These are phyloP conservation scores for Plantago lanceolata DNA, from an alignment of 305 asterid species.

Conservation along the genomic window DNA sequence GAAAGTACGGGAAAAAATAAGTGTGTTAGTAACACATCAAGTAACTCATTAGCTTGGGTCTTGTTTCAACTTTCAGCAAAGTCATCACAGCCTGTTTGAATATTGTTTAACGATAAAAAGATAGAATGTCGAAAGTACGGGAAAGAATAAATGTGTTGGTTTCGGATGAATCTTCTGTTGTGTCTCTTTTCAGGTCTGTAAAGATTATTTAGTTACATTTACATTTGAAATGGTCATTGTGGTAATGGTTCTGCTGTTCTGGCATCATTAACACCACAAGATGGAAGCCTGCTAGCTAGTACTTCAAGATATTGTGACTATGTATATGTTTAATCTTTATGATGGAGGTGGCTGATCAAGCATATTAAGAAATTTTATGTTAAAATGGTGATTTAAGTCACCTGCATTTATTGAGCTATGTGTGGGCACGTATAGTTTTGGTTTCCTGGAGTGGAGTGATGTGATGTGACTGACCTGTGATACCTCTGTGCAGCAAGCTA, in stretches of 20 bases:
- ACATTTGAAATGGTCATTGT: too few species aligned
- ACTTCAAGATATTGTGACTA: too few species aligned
- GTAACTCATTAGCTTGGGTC: neutral
- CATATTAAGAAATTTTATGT: neutral
- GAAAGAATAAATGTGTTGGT: too few species aligned
- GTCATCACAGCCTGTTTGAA: neutral
- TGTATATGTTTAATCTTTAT: neutral
- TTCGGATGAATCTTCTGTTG: too few species aligned
- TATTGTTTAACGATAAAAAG: neutral
- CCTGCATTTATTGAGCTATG: conserved; percentile 3
- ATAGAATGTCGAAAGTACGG: too few species aligned
- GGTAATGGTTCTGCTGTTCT: too few species aligned
- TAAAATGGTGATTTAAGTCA: conserved; percentile 1
- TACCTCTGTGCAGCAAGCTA: conserved; percentile 54
- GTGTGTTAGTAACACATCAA: neutral
- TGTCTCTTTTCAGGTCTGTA: too few species aligned
- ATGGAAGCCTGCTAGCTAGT: too few species aligned
- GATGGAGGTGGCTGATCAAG: neutral
- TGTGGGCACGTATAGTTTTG: conserved; percentile 8
- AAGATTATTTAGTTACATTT: too few species aligned
- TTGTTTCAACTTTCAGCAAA: neutral
- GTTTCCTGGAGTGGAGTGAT: conserved; percentile 3
- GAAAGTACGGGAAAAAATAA: too few species aligned
- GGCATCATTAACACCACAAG: too few species aligned
- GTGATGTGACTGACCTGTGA: conserved; percentile 22